Evolutionary conservation across 306 rosid species (phyloP).

Genomic region (Delonix regia): DNA sequence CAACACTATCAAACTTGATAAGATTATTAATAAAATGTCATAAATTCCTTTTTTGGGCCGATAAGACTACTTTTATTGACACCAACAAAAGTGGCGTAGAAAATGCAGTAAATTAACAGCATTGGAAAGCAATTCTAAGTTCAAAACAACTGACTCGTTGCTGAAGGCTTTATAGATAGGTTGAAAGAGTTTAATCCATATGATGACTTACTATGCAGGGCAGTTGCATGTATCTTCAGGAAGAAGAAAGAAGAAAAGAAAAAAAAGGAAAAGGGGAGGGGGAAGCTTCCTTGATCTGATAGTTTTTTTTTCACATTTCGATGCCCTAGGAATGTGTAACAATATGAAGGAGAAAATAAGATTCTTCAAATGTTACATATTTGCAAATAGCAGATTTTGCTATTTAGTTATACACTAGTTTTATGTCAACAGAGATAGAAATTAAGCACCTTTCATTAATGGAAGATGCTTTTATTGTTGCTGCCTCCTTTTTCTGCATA

Average conservation of each 20-base stretch:
- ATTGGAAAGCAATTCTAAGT: conserved; percentile 27
- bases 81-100: conserved; percentile 26
- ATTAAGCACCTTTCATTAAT: conserved; percentile 62
- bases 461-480: conserved; percentile 42
- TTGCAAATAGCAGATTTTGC: conserved; percentile 22
- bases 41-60: neutral
- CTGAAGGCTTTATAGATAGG: neutral
- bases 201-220: conserved; percentile 10
- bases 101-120: conserved; percentile 4
- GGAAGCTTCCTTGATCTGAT: conserved; percentile 9
- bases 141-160: conserved; percentile 25
- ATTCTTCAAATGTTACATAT: conserved; percentile 1
- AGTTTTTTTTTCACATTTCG: conserved; percentile 28
- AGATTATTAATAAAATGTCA: neutral
- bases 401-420: neutral
- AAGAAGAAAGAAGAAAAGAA: neutral
- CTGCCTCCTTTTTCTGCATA: conserved; percentile 76
- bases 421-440: neutral
- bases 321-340: conserved; percentile 5
- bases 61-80: neutral
- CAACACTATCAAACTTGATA: conserved; percentile 16
- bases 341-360: conserved; percentile 10
- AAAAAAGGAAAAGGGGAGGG: neutral
- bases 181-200: conserved; percentile 16
- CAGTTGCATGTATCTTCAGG: conserved; percentile 10